These are phyloP conservation scores for Thalassia testudinum DNA, from an alignment of 116 monocot genomes.

Conservation along the genomic window DNA sequence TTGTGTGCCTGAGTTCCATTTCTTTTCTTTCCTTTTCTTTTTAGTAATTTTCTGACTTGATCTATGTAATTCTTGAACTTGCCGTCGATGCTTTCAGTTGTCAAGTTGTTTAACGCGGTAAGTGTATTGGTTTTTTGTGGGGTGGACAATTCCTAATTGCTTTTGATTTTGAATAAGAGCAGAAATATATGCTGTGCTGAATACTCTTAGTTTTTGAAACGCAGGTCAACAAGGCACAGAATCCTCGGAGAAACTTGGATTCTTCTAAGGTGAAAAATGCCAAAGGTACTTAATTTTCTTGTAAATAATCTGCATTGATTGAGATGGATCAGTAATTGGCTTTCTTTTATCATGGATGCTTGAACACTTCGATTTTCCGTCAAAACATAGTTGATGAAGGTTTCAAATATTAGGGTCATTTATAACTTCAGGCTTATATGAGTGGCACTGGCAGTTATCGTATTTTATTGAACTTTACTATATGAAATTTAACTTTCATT, in stretches of 20 bases:
- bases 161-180: background rate
- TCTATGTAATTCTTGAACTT: slow-evolving; percentile 13
- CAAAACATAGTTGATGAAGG: too few relatives aligned
- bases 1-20: too few relatives aligned
- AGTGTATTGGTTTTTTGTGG: background rate
- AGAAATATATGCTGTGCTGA: background rate
- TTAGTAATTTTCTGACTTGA: background rate
- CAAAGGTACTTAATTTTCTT: slow-evolving; percentile 31
- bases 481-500: background rate
- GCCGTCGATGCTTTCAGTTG: slow-evolving; percentile 34
- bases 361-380: too few relatives aligned
- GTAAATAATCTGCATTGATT: too few relatives aligned
- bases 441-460: too few relatives aligned
- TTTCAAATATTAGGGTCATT: too few relatives aligned
- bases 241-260: slow-evolving; percentile 53
- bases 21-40: background rate
- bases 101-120: slow-evolving; percentile 87
- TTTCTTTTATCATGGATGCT: too few relatives aligned
- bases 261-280: slow-evolving; percentile 60
- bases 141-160: background rate
- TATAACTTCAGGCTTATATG: too few relatives aligned
- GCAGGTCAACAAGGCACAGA: slow-evolving; percentile 74
- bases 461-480: too few relatives aligned
- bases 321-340: too few relatives aligned
- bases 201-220: slow-evolving; percentile 1